Base-by-base conservation (phyloP, 1,284 basidiomycete species). In the Heterobasidion parviporum region DNA sequence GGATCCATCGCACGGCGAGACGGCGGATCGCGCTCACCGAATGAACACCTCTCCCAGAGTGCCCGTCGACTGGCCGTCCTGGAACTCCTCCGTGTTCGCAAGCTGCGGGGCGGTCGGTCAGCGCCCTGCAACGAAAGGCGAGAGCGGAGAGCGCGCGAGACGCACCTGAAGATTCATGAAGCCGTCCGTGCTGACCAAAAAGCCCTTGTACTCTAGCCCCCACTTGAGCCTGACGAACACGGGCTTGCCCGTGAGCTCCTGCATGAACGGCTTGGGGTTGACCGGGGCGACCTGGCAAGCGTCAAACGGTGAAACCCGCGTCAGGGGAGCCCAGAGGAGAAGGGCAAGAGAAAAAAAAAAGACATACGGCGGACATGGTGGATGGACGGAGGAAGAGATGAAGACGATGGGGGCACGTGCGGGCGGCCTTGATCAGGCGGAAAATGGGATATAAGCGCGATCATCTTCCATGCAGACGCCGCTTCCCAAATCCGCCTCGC, bases 151-250 rank as follows among this genome's bases (percentile, higher is more conserved):
- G 26, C 26, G 26, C 26, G 26, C 20, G 36, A 59, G 35, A 32
- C 80, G 61, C 64, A 94, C 95, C 80, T 99, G 97, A 54, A 99
- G 81, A 73, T 99, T 99, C 95, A 99, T 98, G 76, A 98, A 99
- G 34, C 92, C 92, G 73, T 99, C 97, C 6, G 96, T 98, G 69
- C 92, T 96, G 62, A 99, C 96, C 59, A 99, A 81, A 76, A 96
- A 99, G 51, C 97, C 96, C 77, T 95, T 98, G 81, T 99, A 99
- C 72, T 98, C 95, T 60, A 98, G 81, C 60, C 97, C 97, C 97
- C 97, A 99, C 78, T 99, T 99, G 68, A 99, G 83, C 59, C 87
- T 83, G 57, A 99, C 95, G 66, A 87, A 89, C 52, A 98, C 93
- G 49, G 90, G 89, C 80, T 99, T 98, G 65, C 97, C 97, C 32